Evolutionary conservation across 2,329 filamentous ascomycete genomes (phyloP).

Genomic region (Penicillium paneum): DNA sequence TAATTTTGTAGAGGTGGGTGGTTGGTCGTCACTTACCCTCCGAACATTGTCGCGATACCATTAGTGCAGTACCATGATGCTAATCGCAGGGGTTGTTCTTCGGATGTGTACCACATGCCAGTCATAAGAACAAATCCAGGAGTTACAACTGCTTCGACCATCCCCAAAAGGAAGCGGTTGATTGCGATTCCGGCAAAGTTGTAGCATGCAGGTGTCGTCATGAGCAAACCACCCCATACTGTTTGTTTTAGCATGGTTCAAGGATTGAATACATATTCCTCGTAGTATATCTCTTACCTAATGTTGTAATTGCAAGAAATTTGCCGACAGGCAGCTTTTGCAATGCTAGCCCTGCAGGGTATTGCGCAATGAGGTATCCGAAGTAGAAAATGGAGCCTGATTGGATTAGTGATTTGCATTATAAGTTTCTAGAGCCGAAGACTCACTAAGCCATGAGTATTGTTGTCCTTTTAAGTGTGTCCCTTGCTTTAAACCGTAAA

Average conservation of each 20-base stretch:
- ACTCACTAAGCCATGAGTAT: conserved; percentile 29
- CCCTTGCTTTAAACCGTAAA: conserved; percentile 31
- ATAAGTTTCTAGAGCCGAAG: accelerated
- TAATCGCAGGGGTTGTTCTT: conserved; percentile 52
- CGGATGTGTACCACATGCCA: conserved; percentile 50
- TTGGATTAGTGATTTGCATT: not conserved
- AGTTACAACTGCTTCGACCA: conserved; percentile 50
- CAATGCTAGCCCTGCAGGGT: conserved; percentile 44
- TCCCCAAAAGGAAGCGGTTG: conserved; percentile 47
- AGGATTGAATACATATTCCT: not conserved
- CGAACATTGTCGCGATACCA: conserved; percentile 60
- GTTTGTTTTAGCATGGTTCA: not conserved
- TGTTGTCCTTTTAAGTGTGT: conserved; percentile 25
- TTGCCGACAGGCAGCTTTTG: conserved; percentile 49
- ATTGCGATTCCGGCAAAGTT: conserved; percentile 46
- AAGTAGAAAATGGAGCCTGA: conserved; percentile 50
- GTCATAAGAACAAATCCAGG: conserved; percentile 52
- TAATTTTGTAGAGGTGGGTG: not conserved
- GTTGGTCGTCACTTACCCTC: conserved; percentile 38
- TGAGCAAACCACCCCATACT: conserved; percentile 47
- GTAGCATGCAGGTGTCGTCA: conserved; percentile 44
- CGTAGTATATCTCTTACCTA: conserved; percentile 19
- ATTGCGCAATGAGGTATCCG: conserved; percentile 48
- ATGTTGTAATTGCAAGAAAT: conserved; percentile 42
- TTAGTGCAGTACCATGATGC: conserved; percentile 59